phyloP scores from a whole-genome alignment of 169 alveolate genomes.

The Condylostoma magnum region DNA sequence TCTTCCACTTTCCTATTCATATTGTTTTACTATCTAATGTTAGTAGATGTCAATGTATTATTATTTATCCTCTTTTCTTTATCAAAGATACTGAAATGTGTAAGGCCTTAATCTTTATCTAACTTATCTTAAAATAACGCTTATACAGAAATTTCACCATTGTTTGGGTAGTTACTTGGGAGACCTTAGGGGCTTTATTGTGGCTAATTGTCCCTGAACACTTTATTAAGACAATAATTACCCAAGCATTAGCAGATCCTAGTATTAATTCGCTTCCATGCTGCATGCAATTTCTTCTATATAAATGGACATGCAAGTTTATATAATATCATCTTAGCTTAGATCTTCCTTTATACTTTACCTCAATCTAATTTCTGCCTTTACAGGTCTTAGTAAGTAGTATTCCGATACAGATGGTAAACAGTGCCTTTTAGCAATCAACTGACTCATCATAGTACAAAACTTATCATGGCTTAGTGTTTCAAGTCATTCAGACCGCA shows the following conservation, averaged over 20 bases:
- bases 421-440: constrained; percentile 16
- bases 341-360: constrained; percentile 20
- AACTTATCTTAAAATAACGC: background rate
- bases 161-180: constrained; percentile 1
- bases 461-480: constrained; percentile 15
- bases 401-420: constrained; percentile 13
- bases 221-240: background rate
- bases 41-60: background rate
- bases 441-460: constrained; percentile 3
- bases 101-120: background rate
- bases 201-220: background rate
- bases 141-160: constrained; percentile 17
- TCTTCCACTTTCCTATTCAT: constrained; percentile 16
- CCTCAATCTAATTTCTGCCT: constrained; percentile 16
- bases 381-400: constrained; percentile 19
- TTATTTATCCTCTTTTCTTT: background rate
- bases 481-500: constrained; percentile 3
- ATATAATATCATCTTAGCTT: background rate
- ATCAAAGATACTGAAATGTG: background rate
- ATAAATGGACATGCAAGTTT: background rate
- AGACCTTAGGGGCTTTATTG: background rate
- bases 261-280: constrained; percentile 13
- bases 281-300: constrained; percentile 29
- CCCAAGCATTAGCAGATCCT: constrained; percentile 21
- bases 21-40: constrained; percentile 15